Percentiles rank a stretch among this genome's conserved stretches.
Evolutionary conservation across 345 rosid genomes (phyloP).

Genomic region (Acer campestre): DNA sequence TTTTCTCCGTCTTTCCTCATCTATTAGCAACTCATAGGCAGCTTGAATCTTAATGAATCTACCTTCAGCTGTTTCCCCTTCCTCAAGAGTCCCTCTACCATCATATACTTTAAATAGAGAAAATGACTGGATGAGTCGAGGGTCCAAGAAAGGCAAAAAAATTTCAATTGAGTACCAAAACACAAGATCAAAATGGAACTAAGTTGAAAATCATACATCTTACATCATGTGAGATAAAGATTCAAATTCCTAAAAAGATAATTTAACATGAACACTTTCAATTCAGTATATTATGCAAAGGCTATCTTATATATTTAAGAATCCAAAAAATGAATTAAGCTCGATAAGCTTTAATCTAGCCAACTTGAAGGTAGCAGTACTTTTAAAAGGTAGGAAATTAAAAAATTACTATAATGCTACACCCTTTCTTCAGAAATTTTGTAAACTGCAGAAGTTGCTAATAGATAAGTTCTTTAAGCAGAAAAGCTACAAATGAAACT

Average conservation of each 20-base stretch:
- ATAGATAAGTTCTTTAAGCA: too few relatives aligned
- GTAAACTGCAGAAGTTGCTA: too few relatives aligned
- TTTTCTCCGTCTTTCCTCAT: slow-evolving; percentile 64
- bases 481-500: too few relatives aligned
- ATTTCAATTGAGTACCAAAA: slow-evolving; percentile 5
- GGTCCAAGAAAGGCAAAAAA: neutral
- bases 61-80: slow-evolving; percentile 95
- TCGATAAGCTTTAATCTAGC: too few relatives aligned
- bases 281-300: neutral
- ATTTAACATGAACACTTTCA: neutral
- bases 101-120: slow-evolving; percentile 64
- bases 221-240: neutral
- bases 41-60: slow-evolving; percentile 99
- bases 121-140: slow-evolving; percentile 20
- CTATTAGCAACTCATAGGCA: slow-evolving; percentile 92
- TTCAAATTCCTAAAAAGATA: neutral
- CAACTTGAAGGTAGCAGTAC: too few relatives aligned
- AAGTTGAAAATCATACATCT: neutral
- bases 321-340: too few relatives aligned
- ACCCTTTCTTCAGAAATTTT: too few relatives aligned
- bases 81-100: slow-evolving; percentile 87
- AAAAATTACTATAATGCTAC: too few relatives aligned
- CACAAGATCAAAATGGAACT: slow-evolving; percentile 4
- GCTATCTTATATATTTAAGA: neutral
- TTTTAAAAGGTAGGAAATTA: too few relatives aligned